These are phyloP conservation scores for Leishmania turanica DNA, from an alignment of 208 protist genomes.

Conservation along the genomic window DNA sequence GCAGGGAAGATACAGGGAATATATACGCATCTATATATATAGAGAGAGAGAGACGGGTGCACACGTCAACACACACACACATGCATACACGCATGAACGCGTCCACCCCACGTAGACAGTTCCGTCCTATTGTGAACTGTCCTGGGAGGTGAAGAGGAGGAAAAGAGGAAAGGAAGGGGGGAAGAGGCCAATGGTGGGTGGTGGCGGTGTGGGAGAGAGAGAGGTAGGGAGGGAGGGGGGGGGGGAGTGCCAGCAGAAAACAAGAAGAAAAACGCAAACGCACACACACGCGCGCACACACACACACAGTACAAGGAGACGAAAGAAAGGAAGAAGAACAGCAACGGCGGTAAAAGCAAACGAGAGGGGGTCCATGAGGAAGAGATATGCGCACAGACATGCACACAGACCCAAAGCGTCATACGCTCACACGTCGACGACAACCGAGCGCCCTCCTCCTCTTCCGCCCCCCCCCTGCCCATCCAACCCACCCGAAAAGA, in stretches of 20 bases:
- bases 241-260: background rate
- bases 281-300: background rate
- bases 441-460: background rate
- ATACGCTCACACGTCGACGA: background rate
- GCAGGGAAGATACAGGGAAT: background rate
- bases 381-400: background rate
- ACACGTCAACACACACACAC: background rate
- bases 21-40: background rate
- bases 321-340: background rate
- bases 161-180: background rate
- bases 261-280: background rate
- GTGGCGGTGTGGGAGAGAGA: background rate
- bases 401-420: background rate
- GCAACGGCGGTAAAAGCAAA: background rate
- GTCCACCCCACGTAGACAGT: background rate
- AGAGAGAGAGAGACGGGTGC: too few species aligned
- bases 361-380: background rate
- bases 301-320: background rate
- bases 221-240: background rate
- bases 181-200: background rate
- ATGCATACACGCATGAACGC: background rate
- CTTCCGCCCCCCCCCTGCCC: background rate
- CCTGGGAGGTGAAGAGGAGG: background rate
- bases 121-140: constrained; percentile 2
- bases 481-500: background rate